These are phyloP conservation scores for Glycine soja DNA, from an alignment of 306 rosid species.

Conservation along the genomic window DNA sequence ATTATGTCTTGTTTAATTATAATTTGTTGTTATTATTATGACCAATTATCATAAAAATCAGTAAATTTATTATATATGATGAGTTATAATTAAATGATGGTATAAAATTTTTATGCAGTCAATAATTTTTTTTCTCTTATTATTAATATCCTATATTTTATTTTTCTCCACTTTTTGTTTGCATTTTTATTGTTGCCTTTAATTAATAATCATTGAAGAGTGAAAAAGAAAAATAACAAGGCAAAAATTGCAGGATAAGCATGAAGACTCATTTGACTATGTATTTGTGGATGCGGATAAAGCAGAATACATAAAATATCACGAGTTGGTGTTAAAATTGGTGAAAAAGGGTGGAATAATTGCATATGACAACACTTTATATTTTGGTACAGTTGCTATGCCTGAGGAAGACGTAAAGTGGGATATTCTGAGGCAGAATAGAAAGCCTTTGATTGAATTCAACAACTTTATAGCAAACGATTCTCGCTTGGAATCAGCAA, in stretches of 20 bases:
- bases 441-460: conserved; percentile 35
- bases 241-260: conserved; percentile 39
- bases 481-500: conserved; percentile 54
- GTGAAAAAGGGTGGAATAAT: conserved; percentile 65
- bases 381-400: conserved; percentile 59
- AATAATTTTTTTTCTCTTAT: too few species aligned
- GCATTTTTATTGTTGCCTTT: too few species aligned
- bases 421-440: not conserved
- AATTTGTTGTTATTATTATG: too few species aligned
- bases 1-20: too few species aligned
- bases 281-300: conserved; percentile 70
- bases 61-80: too few species aligned
- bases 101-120: too few species aligned
- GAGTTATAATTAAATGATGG: too few species aligned
- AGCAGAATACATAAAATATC: conserved; percentile 52
- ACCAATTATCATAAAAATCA: too few species aligned
- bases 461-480: conserved; percentile 54
- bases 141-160: too few species aligned
- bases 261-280: conserved; percentile 65
- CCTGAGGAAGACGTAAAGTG: conserved; percentile 35
- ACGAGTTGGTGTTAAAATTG: conserved; percentile 57
- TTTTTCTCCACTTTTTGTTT: too few species aligned
- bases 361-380: conserved; percentile 66
- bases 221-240: not conserved
- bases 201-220: not conserved